A percentile compares a stretch with the other conserved stretches of the same genome.
These are phyloP conservation scores for Metschnikowia sp. DNA, from an alignment of 805 yeast genomes.

Conservation along the genomic window DNA sequence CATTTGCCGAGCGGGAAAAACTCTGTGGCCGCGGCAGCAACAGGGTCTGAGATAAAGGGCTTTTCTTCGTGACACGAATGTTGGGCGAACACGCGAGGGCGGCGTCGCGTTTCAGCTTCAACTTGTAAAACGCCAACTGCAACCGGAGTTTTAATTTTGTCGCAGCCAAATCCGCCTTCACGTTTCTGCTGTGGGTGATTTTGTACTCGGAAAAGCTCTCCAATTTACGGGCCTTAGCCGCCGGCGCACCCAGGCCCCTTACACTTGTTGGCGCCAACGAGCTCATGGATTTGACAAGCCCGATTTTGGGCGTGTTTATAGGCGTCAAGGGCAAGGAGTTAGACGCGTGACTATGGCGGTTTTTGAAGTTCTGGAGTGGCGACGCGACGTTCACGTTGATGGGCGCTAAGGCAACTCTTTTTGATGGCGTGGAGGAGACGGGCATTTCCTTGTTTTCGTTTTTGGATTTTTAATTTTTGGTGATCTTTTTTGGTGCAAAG, in stretches of 20 bases:
- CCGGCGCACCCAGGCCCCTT: constrained; percentile 1
- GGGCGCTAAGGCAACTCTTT: constrained; percentile 38
- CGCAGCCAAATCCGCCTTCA: constrained; percentile 40
- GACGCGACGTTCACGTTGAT: constrained; percentile 27
- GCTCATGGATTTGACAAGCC: constrained; percentile 16
- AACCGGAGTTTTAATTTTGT: constrained; percentile 41
- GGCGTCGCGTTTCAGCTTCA: constrained; percentile 24
- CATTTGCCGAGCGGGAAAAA: constrained; percentile 14
- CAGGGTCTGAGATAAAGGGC: constrained; percentile 2
- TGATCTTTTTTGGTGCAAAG: not conserved
- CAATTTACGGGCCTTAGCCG: constrained; percentile 8
- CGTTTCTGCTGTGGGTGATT: constrained; percentile 21
- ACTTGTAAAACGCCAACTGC: constrained; percentile 40
- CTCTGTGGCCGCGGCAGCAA: constrained; percentile 2
- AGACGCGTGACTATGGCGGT: not conserved
- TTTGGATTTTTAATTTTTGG: not conserved
- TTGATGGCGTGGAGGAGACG: constrained; percentile 20
- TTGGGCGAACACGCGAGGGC: constrained; percentile 13
- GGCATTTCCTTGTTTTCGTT: constrained; percentile 10
- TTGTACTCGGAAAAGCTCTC: constrained; percentile 29
- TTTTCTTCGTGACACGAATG: constrained; percentile 12
- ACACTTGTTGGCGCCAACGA: constrained; percentile 9
- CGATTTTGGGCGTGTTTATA: constrained; percentile 14
- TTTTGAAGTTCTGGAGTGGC: constrained; percentile 13
- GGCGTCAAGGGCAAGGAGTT: constrained; percentile 19